Conservation (phyloP, 1,139 yeast species). For the Sugiyamaella castrensis region DNA sequence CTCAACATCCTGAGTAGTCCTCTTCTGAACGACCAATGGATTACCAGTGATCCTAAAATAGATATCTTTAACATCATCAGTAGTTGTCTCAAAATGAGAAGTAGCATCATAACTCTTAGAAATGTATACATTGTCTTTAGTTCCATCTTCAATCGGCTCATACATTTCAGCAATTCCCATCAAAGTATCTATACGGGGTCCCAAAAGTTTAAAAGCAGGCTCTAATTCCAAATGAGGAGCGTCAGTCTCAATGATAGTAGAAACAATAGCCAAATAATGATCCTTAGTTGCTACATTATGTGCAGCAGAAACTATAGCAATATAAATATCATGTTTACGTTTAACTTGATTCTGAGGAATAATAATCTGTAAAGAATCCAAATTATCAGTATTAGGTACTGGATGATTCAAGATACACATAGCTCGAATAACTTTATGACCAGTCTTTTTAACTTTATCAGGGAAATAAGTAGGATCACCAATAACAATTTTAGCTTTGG, state of each 20-base stretch:
- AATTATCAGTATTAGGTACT: conserved; percentile 73
- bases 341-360: conserved; percentile 95
- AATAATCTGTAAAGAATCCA: conserved; percentile 89
- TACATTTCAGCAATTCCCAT: conserved; percentile 93
- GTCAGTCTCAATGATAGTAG: conserved; percentile 92
- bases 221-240: conserved; percentile 90
- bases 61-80: conserved; percentile 94
- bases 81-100: conserved; percentile 92
- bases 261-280: conserved; percentile 86
- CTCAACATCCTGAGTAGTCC: conserved; percentile 32
- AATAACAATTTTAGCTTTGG: conserved; percentile 89
- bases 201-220: conserved; percentile 90
- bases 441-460: conserved; percentile 78
- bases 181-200: conserved; percentile 73
- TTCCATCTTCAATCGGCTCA: conserved; percentile 84
- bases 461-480: conserved; percentile 99
- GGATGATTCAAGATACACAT: conserved; percentile 93
- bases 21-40: conserved; percentile 80
- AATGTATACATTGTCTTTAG: conserved; percentile 70
- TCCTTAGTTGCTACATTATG: conserved; percentile 93
- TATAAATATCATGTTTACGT: conserved; percentile 90
- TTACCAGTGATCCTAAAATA: conserved; percentile 90
- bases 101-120: conserved; percentile 92
- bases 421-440: conserved; percentile 87
- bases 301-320: conserved; percentile 84